These are phyloP conservation scores for Ascoidea rubescens DNA, from an alignment of 805 yeast species.

Conservation along the genomic window DNA sequence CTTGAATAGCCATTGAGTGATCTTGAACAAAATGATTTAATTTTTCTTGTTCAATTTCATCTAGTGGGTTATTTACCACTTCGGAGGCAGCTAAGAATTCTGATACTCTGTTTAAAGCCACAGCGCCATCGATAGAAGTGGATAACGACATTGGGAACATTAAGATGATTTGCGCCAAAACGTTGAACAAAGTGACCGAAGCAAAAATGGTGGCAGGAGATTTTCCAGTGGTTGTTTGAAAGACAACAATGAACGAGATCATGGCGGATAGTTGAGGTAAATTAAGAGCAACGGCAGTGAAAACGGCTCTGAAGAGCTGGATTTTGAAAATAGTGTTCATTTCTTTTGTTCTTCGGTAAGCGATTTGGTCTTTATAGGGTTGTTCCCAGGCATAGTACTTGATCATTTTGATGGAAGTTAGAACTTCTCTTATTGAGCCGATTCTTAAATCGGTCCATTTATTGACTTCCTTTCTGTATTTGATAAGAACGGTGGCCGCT, in stretches of 20 bases:
- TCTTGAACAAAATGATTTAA: constrained; percentile 4
- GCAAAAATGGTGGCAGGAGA: constrained; percentile 56
- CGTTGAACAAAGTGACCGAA: constrained; percentile 54
- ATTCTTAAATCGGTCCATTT: constrained; percentile 53
- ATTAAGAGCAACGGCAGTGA: constrained; percentile 36
- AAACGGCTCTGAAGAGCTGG: constrained; percentile 44
- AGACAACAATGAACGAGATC: constrained; percentile 32
- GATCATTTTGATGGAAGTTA: constrained; percentile 51
- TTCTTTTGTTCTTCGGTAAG: constrained; percentile 41
- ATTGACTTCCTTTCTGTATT: constrained; percentile 39
- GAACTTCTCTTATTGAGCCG: constrained; percentile 42
- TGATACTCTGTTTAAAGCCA: constrained; percentile 47
- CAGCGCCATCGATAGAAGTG: constrained; percentile 51
- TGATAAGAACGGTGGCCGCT: constrained; percentile 33
- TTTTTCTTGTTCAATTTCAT: constrained; percentile 12
- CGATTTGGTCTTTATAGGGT: constrained; percentile 45
- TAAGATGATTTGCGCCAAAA: constrained; percentile 46
- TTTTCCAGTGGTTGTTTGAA: constrained; percentile 21
- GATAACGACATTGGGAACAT: constrained; percentile 61
- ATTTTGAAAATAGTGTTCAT: constrained; percentile 39
- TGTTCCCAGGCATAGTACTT: constrained; percentile 82
- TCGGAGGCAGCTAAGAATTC: constrained; percentile 34
- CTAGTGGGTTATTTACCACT: constrained; percentile 19
- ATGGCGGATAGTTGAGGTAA: constrained; percentile 42
- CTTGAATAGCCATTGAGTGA: constrained; percentile 27